Evolutionary conservation across 257 asterid species (phyloP), one percentile per base, ranked within the genome.

Genomic region (Linderniella brevidens): DNA sequence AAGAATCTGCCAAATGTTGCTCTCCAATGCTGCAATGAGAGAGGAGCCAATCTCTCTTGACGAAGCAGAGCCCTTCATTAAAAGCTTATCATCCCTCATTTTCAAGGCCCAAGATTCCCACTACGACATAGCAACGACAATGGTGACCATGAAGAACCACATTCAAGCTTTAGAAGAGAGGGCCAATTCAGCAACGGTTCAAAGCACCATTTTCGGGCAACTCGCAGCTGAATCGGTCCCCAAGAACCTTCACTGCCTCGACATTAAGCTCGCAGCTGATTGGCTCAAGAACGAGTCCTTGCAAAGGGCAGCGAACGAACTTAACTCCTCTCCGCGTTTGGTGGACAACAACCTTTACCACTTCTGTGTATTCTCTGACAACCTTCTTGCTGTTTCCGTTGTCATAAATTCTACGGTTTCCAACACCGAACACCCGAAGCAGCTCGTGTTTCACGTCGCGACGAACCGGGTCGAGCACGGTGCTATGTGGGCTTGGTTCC

Each of bases 281-380:
- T 81, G 93, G 90, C 63, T 77, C 0, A 65, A 52, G 57, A 59
- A 49, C 19, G 64, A 57, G 51, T 62, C 79, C 4, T 1, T 60
- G 15, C 73, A 47, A 44, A 66, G 57, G 53, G 69, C 56, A 46
- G 85, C 82, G 29, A 69, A 68, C 38, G 73, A 71, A 53, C 69
- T 45, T 37, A 72, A 63, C 48, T 65, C 57, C 69, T 81, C 80
- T 8, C 86, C 82, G 3, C 82, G 80, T 9, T 48, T 77, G 19
- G 67, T 67, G 9, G 93, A 77, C 64, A 77, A 77, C 50, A 81
- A 77, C 52, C 64, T 81, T 35, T 69, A 75, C 75, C 93, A 81
- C 65, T 81, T 81, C 40, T 81, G 93, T 56, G 59, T 78, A 64
- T 78, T 77, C 68, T 81, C 93, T 7, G 93, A 81, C 58, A 81